These are phyloP conservation scores for Trichoderma guizhouense DNA, from an alignment of 2,329 filamentous ascomycete species.

Conservation along the genomic window DNA sequence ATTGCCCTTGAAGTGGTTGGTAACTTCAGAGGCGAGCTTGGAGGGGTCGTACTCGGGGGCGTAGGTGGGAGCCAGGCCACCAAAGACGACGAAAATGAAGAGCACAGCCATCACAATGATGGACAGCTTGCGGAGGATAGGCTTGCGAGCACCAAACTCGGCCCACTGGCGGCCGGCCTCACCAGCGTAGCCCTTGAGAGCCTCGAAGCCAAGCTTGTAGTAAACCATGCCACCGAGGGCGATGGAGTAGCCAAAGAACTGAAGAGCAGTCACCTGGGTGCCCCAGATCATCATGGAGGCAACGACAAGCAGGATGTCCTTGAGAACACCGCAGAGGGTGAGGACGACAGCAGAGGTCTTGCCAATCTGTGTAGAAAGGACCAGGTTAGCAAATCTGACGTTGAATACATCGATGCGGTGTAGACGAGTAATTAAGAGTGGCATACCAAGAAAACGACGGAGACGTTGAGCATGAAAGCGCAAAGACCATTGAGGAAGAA, in stretches of 20 bases:
- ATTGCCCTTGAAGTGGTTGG: conserved; percentile 44
- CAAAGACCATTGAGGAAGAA: conserved; percentile 74
- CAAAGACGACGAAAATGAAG: conserved; percentile 67
- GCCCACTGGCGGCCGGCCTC: conserved; percentile 77
- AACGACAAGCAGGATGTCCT: conserved; percentile 78
- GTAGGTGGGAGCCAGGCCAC: conserved; percentile 61
- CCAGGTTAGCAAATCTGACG: conserved; percentile 23
- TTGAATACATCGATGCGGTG: not conserved
- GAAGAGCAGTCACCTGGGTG: conserved; percentile 68
- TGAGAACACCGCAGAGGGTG: conserved; percentile 82
- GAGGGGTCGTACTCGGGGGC: conserved; percentile 53
- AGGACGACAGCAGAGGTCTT: conserved; percentile 84
- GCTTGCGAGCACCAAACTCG: conserved; percentile 76
- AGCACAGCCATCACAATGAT: conserved; percentile 63
- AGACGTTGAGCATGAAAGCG: conserved; percentile 79
- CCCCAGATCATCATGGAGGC: conserved; percentile 81
- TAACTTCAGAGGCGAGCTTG: conserved; percentile 47
- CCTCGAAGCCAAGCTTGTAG: conserved; percentile 78
- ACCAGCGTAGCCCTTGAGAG: conserved; percentile 73
- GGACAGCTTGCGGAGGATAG: conserved; percentile 73
- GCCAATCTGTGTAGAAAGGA: conserved; percentile 63
- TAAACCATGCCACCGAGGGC: conserved; percentile 72
- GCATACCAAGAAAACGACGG: conserved; percentile 79
- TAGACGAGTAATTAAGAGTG: not conserved
- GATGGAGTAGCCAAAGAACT: conserved; percentile 81